phyloP scores from a whole-genome alignment of 1,139 yeast species.

The Geotrichum candidum region DNA sequence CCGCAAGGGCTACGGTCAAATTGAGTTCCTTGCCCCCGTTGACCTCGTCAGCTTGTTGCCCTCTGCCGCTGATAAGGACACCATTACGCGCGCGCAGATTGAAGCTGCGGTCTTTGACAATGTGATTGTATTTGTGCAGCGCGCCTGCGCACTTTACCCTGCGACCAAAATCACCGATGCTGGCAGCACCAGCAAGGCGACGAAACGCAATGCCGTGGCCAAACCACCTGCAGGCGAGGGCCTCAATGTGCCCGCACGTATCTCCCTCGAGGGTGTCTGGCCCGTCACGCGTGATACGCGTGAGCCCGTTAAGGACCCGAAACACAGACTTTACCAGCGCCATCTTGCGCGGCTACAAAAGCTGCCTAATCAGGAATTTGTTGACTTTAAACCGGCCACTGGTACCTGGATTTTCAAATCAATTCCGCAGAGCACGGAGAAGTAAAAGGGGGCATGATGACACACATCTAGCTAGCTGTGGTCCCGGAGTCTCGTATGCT shows the following conservation, averaged over 20 bases:
- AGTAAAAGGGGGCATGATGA: not conserved
- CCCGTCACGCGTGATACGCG: constrained; percentile 70
- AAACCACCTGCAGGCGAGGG: constrained; percentile 75
- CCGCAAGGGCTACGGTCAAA: constrained; percentile 67
- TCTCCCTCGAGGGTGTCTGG: constrained; percentile 71
- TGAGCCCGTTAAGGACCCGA: constrained; percentile 70
- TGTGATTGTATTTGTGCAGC: constrained; percentile 54
- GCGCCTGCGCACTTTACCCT: constrained; percentile 69
- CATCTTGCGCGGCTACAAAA: constrained; percentile 65
- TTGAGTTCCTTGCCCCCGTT: constrained; percentile 74
- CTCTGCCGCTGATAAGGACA: not conserved
- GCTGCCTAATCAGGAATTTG: constrained; percentile 56
- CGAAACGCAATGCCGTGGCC: constrained; percentile 26
- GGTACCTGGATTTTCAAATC: constrained; percentile 79
- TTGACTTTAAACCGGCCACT: constrained; percentile 66
- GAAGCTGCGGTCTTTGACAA: constrained; percentile 60
- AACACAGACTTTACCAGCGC: constrained; percentile 60
- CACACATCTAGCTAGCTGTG: not conserved
- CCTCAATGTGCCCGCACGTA: constrained; percentile 65
- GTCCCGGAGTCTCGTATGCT: not conserved
- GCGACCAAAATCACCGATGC: constrained; percentile 36
- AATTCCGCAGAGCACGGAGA: constrained; percentile 27
- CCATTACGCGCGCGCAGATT: constrained; percentile 29
- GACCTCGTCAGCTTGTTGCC: constrained; percentile 59
- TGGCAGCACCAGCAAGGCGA: not conserved